These are phyloP conservation scores for Phytophthora capsici DNA, from an alignment of 352 stramenopile species.

Conservation along the genomic window DNA sequence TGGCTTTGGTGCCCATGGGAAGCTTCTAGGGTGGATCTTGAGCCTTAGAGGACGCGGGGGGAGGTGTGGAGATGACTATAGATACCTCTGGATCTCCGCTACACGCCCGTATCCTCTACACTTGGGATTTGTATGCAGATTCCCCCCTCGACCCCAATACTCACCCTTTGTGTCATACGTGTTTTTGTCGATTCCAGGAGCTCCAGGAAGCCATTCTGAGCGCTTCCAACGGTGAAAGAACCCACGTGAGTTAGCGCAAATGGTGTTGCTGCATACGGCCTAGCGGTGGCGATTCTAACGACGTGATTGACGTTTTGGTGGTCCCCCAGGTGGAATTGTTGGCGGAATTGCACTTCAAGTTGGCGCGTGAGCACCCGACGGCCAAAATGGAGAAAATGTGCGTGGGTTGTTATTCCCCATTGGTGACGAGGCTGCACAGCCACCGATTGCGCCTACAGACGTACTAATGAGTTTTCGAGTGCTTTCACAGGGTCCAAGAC, in stretches of 20 bases:
- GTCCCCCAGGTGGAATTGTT: slow-evolving; percentile 62
- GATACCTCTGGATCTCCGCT: slow-evolving; percentile 11
- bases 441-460: slow-evolving; percentile 11
- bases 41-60: slow-evolving; percentile 7
- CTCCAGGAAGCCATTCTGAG: slow-evolving; percentile 66
- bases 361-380: slow-evolving; percentile 71
- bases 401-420: slow-evolving; percentile 17
- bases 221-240: slow-evolving; percentile 47
- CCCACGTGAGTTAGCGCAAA: slow-evolving; percentile 46
- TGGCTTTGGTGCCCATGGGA: neutral
- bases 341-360: slow-evolving; percentile 84
- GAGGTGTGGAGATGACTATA: neutral
- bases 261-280: neutral
- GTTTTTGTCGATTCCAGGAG: slow-evolving; percentile 47
- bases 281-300: slow-evolving; percentile 15
- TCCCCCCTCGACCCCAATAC: slow-evolving; percentile 12
- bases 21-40: slow-evolving; percentile 14
- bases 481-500: slow-evolving; percentile 71
- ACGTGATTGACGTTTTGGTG: slow-evolving; percentile 19
- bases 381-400: slow-evolving; percentile 87
- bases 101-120: slow-evolving; percentile 17
- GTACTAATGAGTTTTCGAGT: slow-evolving; percentile 18
- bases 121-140: slow-evolving; percentile 42
- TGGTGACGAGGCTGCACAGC: slow-evolving; percentile 11
- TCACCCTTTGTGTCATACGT: slow-evolving; percentile 29